Percentiles rank a stretch among this genome's conserved stretches.
phyloP scores from a whole-genome alignment of 2,329 filamentous ascomycete genomes.

The Colletotrichum incanum region DNA sequence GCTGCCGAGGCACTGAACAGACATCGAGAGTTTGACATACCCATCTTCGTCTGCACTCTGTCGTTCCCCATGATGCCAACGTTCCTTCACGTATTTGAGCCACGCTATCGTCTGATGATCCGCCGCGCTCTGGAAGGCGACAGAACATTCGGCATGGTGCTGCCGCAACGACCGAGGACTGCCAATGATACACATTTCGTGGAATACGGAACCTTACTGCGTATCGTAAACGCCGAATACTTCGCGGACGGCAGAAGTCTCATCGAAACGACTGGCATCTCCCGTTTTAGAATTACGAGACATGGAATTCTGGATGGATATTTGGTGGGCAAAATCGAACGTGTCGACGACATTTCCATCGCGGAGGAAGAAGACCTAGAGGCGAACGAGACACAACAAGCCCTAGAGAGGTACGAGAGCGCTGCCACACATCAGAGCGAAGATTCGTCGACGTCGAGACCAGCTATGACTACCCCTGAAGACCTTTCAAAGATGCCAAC shows the following conservation, averaged over 20 bases:
- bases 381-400: constrained; percentile 71
- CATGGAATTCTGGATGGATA: constrained; percentile 83
- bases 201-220: constrained; percentile 83
- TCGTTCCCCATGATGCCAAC: constrained; percentile 88
- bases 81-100: constrained; percentile 92
- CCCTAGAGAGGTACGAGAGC: constrained; percentile 29
- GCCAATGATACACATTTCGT: constrained; percentile 66
- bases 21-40: constrained; percentile 72
- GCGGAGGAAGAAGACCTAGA: constrained; percentile 86
- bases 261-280: constrained; percentile 83
- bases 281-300: constrained; percentile 80
- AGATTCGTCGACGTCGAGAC: constrained; percentile 13
- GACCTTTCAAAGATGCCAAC: constrained; percentile 76
- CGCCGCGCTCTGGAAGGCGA: constrained; percentile 81
- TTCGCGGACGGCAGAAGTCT: constrained; percentile 87
- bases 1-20: constrained; percentile 71
- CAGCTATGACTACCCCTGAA: constrained; percentile 43
- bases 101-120: constrained; percentile 93
- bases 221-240: constrained; percentile 81
- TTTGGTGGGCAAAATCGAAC: constrained; percentile 80
- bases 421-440: constrained; percentile 35
- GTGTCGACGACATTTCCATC: constrained; percentile 85
- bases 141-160: constrained; percentile 88
- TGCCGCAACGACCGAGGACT: constrained; percentile 71
- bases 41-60: constrained; percentile 87